Conservation (phyloP, 1,139 yeast species). For the Saccharomycopsis phalli region DNA sequence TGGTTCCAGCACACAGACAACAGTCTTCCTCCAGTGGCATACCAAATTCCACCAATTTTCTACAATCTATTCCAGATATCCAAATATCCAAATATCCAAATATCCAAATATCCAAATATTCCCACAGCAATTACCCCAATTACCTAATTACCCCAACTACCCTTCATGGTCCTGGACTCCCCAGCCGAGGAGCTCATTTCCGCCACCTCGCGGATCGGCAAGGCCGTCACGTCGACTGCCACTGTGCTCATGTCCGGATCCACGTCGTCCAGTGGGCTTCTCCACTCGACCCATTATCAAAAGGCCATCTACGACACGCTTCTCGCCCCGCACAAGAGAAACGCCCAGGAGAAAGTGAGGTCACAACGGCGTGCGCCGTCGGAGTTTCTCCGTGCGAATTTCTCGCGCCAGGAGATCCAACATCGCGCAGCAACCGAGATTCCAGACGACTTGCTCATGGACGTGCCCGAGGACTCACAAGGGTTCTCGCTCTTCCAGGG, state of each 20-base stretch:
- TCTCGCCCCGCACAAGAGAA: slow-evolving; percentile 23
- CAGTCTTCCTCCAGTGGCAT: no score
- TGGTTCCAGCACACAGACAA: no score
- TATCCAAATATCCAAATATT: no score
- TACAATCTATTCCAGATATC: no score
- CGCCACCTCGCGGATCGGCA: slow-evolving; percentile 27
- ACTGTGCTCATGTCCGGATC: slow-evolving; percentile 32
- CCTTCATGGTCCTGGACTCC: not conserved
- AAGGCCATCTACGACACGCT: slow-evolving; percentile 40
- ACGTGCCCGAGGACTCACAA: slow-evolving; percentile 34
- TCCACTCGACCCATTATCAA: slow-evolving; percentile 36
- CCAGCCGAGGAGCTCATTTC: slow-evolving; percentile 23
- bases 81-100: no score
- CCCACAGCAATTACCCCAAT: not conserved
- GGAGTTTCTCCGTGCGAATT: slow-evolving; percentile 22
- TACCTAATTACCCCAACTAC: not conserved
- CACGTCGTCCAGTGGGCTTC: slow-evolving; percentile 27
- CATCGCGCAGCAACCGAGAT: slow-evolving; percentile 39
- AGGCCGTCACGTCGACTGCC: slow-evolving; percentile 38
- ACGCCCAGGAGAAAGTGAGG: slow-evolving; percentile 22
- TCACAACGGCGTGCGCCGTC: slow-evolving; percentile 13
- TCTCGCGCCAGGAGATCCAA: slow-evolving; percentile 25
- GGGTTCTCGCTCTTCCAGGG: slow-evolving; percentile 55
- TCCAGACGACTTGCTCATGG: slow-evolving; percentile 47
- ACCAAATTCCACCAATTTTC: no score